phyloP scores from a whole-genome alignment of 768 basidiomycete genomes.

The Boletus insuetus region DNA sequence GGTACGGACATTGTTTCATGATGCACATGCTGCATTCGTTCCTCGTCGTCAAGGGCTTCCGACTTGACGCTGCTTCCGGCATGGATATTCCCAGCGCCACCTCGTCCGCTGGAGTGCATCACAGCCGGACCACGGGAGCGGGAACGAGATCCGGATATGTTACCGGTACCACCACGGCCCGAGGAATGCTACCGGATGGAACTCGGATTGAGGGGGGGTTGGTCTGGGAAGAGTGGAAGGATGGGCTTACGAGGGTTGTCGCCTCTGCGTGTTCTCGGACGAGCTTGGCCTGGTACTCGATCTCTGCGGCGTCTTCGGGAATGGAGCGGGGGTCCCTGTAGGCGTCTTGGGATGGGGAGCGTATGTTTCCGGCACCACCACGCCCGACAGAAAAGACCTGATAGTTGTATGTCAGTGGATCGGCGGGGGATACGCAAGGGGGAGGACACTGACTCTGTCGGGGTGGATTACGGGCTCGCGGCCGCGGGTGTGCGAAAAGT shows the following conservation, averaged over 20 bases:
- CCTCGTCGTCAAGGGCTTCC: conserved; percentile 33
- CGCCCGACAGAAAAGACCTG: conserved; percentile 59
- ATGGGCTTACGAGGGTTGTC: conserved; percentile 34
- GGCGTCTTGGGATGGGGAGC: conserved; percentile 59
- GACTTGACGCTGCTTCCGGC: conserved; percentile 24
- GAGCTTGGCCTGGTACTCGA: conserved; percentile 23
- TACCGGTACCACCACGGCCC: conserved; percentile 66
- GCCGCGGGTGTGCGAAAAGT: conserved; percentile 54
- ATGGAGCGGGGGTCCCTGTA: conserved; percentile 34
- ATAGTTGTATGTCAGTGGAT: background rate
- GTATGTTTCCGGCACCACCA: conserved; percentile 84
- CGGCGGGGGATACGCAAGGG: background rate
- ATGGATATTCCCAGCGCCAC: conserved; percentile 60
- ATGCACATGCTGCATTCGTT: conserved; percentile 30
- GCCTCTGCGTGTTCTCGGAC: conserved; percentile 29
- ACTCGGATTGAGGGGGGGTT: background rate
- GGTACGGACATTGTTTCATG: conserved; percentile 41
- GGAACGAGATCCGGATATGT: conserved; percentile 53
- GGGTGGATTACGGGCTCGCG: conserved; percentile 49
- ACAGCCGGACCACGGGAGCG: conserved; percentile 41
- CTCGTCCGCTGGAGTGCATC: conserved; percentile 55
- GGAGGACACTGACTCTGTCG: conserved; percentile 32
- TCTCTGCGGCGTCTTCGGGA: conserved; percentile 24
- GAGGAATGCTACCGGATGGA: conserved; percentile 44
- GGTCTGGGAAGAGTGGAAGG: background rate